Evolutionary conservation across 2,329 filamentous ascomycete genomes (phyloP), one percentile per base, ranked within the genome.

Genomic region (Aspergillus tanneri): DNA sequence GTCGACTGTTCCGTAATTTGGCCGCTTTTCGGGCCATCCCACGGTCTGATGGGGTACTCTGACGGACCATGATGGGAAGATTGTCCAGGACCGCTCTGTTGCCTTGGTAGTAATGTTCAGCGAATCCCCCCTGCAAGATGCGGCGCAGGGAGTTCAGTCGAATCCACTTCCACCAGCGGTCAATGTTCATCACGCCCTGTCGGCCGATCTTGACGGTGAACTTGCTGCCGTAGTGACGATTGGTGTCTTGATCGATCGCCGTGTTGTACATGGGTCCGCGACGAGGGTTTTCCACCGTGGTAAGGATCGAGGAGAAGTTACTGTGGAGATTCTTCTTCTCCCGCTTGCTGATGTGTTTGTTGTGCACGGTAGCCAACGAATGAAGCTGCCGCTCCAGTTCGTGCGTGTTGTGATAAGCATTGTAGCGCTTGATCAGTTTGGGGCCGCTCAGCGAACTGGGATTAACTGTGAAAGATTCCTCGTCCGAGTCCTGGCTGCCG

Each of bases 151-250:
- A 78, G 51, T 83, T 80, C 42, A 87, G 67, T 23, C 84, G 75
- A 56, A 82, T 75, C 58, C 87, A 72, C 67, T 88, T 88, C 85
- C 85, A 88, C 86, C 86, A 89, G 55, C 79, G 78, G 65, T 88
- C 84, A 42, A 88, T 82, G 42, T 73, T 77, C 73, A 88, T 80
- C 44, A 79, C 76, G 2, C 82, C 80, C 38, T 76, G 77, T 18
- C 75, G 74, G 23, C 67, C 66, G 46, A 88, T 79, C 47, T 79
- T 77, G 30, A 88, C 74, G 9, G 72, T 79, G 70, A 86, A 73
- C 48, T 83, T 76, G 49, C 78, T 84, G 5, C 85, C 85, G 52
- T 84, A 83, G 40, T 77, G 74, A 19, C 73, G 73, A 21, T 82
- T 81, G 1, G 77, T 80, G 27, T 85, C 78, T 38, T 80, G 71